Base-by-base conservation (phyloP, 306 rosid genomes). In the Casuarina glauca region DNA sequence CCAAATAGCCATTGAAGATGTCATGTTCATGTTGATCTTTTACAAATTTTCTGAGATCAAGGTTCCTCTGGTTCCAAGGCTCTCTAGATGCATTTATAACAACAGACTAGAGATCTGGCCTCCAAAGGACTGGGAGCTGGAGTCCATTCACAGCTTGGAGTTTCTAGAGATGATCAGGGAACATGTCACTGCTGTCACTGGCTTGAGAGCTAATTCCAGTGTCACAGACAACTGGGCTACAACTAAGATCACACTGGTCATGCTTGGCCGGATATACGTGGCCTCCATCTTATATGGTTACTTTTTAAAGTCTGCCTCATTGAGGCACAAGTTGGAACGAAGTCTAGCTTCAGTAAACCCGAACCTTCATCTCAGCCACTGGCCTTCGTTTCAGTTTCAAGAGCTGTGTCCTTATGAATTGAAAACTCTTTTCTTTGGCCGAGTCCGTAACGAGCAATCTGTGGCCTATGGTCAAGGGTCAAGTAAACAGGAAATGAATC, bases 91-190 rank as follows among this genome's bases (percentile, higher is more conserved):
- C 86, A 76, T 90, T 57, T 96, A 96, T 6, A 93, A 96, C 74
- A 89, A 91, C 36, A 91, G 99, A 82, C 86, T 96, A 67, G 99
- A 96, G 87, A 93, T 95, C 78, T 80, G 85, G 81, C 99, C 98
- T 75, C 80, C 98, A 72, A 96, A 89, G 83, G 94, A 96, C 82
- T 96, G 96, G 96, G 98, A 88, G 79, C 94, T 96, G 6, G 97
- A 96, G 81, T 93, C 99, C 48, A 88, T 93, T 77, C 83, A 91
- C 76, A 85, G 85, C 80, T 72, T 80, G 63, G 99, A 87, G 79
- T 89, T 88, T 76, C 83, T 96, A 87, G 90, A 90, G 78, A 87
- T 93, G 92, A 85, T 96, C 68, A 91, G 79, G 83, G 99, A 91
- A 80, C 98, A 96, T 72, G 84, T 93, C 67, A 85, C 88, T 45